These are phyloP conservation scores for Euphrasia confusa DNA, from an alignment of 257 asterid species.

Conservation along the genomic window DNA sequence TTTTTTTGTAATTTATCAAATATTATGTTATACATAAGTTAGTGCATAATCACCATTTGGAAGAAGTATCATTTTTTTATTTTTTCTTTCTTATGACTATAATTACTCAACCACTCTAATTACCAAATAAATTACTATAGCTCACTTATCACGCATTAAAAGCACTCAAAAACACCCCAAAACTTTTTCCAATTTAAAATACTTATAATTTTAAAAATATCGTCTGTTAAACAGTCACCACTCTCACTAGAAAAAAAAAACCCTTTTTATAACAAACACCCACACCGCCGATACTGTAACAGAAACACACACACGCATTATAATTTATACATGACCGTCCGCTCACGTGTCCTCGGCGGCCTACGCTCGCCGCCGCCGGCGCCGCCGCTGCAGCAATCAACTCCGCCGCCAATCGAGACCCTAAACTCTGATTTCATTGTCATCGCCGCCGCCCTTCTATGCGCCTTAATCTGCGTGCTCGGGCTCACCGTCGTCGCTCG, in stretches of 20 bases:
- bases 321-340: constrained; percentile 29
- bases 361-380: constrained; percentile 25
- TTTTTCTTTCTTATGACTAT: too few relatives aligned
- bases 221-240: background rate
- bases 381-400: background rate
- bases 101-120: background rate
- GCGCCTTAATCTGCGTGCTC: constrained; percentile 47
- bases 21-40: too few relatives aligned
- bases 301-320: constrained; percentile 8
- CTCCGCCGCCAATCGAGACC: constrained; percentile 15
- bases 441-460: constrained; percentile 41
- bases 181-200: too few relatives aligned
- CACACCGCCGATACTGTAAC: constrained; percentile 12
- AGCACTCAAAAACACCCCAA: constrained; percentile 7
- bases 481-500: constrained; percentile 44
- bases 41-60: too few relatives aligned
- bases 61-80: too few relatives aligned
- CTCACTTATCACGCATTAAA: background rate
- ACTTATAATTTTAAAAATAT: background rate
- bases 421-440: constrained; percentile 33
- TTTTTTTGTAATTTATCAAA: too few relatives aligned
- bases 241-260: background rate
- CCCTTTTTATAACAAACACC: constrained; percentile 9
- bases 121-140: background rate
- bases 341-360: constrained; percentile 39